Conservation (phyloP, 2,329 filamentous ascomycete genomes). For the Pseudocercospora vitis region DNA sequence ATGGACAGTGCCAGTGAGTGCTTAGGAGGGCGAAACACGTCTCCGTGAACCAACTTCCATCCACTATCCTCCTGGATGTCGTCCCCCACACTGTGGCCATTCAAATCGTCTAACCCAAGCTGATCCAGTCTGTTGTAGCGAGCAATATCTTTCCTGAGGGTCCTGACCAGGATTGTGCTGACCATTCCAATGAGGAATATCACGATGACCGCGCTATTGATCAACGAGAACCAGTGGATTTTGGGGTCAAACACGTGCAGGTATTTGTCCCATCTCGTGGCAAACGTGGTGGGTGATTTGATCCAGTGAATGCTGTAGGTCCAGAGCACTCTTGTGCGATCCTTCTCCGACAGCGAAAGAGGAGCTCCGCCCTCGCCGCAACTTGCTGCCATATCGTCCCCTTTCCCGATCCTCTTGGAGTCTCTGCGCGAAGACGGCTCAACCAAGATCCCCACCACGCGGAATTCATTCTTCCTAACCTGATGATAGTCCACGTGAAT, state of each 20-base stretch:
- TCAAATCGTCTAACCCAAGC: constrained; percentile 85
- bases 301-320: constrained; percentile 93
- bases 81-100: constrained; percentile 75
- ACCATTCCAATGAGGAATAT: constrained; percentile 89
- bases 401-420: constrained; percentile 52
- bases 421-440: constrained; percentile 72
- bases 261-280: constrained; percentile 98
- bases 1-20: constrained; percentile 82
- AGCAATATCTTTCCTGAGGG: constrained; percentile 90
- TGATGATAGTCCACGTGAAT: constrained; percentile 91
- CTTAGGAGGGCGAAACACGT: constrained; percentile 88
- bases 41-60: constrained; percentile 97
- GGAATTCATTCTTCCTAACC: constrained; percentile 68
- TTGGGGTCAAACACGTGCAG: constrained; percentile 95
- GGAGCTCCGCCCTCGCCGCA: constrained; percentile 61
- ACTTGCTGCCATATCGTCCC: constrained; percentile 51
- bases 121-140: constrained; percentile 93
- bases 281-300: constrained; percentile 82
- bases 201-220: constrained; percentile 94
- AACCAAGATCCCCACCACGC: constrained; percentile 90
- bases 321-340: constrained; percentile 70
- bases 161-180: constrained; percentile 83
- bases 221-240: constrained; percentile 98
- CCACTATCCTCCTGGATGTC: constrained; percentile 96
- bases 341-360: constrained; percentile 65